Conservation (phyloP, 2,329 filamentous ascomycete genomes). For the Neofusicoccum sp. region DNA sequence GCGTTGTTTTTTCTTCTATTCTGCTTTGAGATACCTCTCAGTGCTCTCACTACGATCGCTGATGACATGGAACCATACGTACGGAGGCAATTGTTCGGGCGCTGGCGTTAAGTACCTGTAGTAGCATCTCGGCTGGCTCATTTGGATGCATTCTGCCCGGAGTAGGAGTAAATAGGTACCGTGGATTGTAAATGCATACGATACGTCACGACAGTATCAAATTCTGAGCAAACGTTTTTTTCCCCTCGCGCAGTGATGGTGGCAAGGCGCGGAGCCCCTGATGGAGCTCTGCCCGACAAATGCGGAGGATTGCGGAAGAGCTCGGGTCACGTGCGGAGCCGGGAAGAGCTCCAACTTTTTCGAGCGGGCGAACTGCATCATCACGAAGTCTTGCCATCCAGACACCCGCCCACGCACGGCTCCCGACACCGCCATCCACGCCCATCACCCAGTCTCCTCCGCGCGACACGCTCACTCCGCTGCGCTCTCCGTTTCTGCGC, state of each 20-base stretch:
- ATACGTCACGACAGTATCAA: background rate
- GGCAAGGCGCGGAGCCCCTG: background rate
- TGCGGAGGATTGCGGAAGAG: slow-evolving; percentile 11
- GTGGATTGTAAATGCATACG: background rate
- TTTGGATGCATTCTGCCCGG: slow-evolving; percentile 14
- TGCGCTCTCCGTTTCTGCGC: background rate
- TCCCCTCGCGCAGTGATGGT: background rate
- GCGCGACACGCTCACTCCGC: background rate
- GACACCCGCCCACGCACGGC: background rate
- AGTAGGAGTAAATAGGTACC: slow-evolving; percentile 6
- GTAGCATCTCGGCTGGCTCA: slow-evolving; percentile 8
- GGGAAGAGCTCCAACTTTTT: slow-evolving; percentile 16
- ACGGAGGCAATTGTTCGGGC: background rate
- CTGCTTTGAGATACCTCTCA: slow-evolving; percentile 10
- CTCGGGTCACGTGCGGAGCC: slow-evolving; percentile 3
- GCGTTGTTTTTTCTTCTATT: background rate
- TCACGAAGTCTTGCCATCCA: slow-evolving; percentile 15
- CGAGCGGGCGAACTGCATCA: slow-evolving; percentile 12
- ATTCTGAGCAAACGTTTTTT: background rate
- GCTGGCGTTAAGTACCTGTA: background rate
- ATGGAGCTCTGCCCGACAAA: background rate
- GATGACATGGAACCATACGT: background rate
- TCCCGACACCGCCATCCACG: background rate
- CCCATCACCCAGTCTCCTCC: background rate
- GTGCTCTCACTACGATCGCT: background rate